Evolutionary conservation across 2,329 filamentous ascomycete genomes (phyloP), one percentile per base, ranked within the genome.

Genomic region (Xylariaceae sp.): DNA sequence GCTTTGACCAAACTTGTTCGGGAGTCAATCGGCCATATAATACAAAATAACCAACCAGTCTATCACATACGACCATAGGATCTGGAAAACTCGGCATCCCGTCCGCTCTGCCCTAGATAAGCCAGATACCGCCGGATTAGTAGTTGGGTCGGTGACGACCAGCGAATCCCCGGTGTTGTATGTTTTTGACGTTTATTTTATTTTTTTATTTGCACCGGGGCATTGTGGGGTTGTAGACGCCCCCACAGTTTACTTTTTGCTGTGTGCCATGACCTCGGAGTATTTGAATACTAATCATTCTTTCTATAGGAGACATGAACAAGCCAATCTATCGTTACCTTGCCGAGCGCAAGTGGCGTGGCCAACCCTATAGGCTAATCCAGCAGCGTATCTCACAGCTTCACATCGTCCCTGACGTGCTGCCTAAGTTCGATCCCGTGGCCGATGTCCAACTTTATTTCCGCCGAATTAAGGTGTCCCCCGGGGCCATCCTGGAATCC

Each of bases 241-340:
- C 12, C 32, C 14, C 14, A 14, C 7, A n/a, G 20, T 47, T 16
- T 37, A 3, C 19, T 32, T 29, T 53, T 55, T 23, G 51, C 23
- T 43, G 14, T 19, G 19, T 3, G 20, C 19, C 6, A 1, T 21
- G 2, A 18, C 19, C 16, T 46, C 7, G 21, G 40, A 49, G 52
- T 32, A 60, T 46, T 44, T 29, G 37, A 41, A 44, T 44, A 23
- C 61, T 68, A 63, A 71, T 54, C 44, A 18, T 26, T 1, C 20
- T 23, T 26, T 1, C 20, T 23, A 4, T 63, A 97, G 93, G 89
- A 63, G 92, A 98, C 74, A 93, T 98, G 91, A 88, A 85, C 78
- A 96, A 96, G 74, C 93, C 93, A 61, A 93, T 99, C 71, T 99
- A 99, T 79, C 90, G 93, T 62, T 84, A 90, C 74, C 88, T 98